Conservation (phyloP, 2,329 filamentous ascomycete species). For the Aspergillus spinulosporus region DNA sequence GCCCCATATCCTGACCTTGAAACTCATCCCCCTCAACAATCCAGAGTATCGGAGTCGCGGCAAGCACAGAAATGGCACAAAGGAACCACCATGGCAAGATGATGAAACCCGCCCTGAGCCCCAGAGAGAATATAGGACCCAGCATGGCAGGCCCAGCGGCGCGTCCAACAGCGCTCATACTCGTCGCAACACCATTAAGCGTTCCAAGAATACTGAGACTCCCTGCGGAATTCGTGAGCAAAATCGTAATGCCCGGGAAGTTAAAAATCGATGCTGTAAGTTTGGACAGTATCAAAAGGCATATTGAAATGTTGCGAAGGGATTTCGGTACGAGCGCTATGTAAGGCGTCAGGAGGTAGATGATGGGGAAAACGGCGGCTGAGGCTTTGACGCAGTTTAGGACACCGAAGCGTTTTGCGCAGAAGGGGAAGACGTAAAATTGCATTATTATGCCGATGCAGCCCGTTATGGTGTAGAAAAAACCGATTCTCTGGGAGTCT, state of each 20-base stretch:
- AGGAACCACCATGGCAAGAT: conserved; percentile 81
- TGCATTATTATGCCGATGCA: conserved; percentile 77
- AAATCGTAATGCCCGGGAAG: conserved; percentile 85
- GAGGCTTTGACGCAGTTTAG: conserved; percentile 71
- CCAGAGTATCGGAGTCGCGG: conserved; percentile 71
- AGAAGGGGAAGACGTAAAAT: conserved; percentile 77
- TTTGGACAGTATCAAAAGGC: conserved; percentile 70
- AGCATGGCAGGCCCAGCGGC: conserved; percentile 74
- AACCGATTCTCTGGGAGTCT: conserved; percentile 72
- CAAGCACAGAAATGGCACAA: conserved; percentile 61
- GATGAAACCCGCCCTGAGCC: conserved; percentile 72
- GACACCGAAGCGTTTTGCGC: conserved; percentile 72
- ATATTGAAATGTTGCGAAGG: conserved; percentile 60
- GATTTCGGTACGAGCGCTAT: conserved; percentile 61
- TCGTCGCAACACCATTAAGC: conserved; percentile 86
- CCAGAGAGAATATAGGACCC: conserved; percentile 72
- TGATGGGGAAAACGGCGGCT: conserved; percentile 66
- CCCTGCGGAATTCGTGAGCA: conserved; percentile 81
- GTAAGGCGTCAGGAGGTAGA: conserved; percentile 82
- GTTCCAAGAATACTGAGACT: conserved; percentile 79
- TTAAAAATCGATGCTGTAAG: conserved; percentile 75
- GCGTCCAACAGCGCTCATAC: conserved; percentile 75
- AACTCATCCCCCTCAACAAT: conserved; percentile 73
- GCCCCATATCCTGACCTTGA: conserved; percentile 36
- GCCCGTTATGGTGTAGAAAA: conserved; percentile 82